A percentile compares a stretch with the other conserved stretches of the same genome.
Evolutionary conservation across 106 monocot species (phyloP).

Genomic region (Allium sativum): DNA sequence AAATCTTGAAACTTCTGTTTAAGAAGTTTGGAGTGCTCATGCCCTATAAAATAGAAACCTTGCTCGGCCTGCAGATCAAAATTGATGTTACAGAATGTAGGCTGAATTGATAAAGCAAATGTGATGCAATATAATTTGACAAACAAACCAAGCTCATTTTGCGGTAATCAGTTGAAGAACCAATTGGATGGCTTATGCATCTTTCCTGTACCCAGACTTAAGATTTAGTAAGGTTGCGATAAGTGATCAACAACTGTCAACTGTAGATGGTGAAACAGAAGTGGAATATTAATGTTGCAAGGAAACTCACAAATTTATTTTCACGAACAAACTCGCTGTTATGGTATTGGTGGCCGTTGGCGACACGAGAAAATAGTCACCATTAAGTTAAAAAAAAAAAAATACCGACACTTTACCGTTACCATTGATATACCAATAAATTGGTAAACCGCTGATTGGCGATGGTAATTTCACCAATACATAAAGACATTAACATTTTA

Average conservation of each 20-base stretch:
- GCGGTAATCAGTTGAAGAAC: slow-evolving; percentile 82
- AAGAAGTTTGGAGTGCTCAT: slow-evolving; percentile 34
- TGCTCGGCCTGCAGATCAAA: slow-evolving; percentile 54
- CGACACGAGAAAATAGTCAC: too few species aligned
- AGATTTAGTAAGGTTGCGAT: background rate
- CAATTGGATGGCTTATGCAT: slow-evolving; percentile 74
- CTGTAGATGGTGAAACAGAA: background rate
- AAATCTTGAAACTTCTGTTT: slow-evolving; percentile 65
- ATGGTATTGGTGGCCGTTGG: too few species aligned
- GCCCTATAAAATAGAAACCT: slow-evolving; percentile 80
- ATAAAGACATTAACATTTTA: too few species aligned
- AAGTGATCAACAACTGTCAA: too few species aligned
- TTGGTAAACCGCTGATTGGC: too few species aligned
- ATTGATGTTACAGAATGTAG: background rate
- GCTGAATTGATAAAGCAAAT: too few species aligned
- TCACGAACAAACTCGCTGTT: too few species aligned
- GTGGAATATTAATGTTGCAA: background rate
- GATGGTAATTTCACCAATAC: too few species aligned
- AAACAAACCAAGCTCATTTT: slow-evolving; percentile 44
- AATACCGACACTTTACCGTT: too few species aligned
- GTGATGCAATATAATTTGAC: background rate
- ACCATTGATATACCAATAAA: too few species aligned
- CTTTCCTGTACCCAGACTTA: slow-evolving; percentile 48
- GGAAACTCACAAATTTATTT: background rate
- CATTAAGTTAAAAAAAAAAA: too few species aligned